Evolutionary conservation across 1,284 basidiomycete species (phyloP).

Genomic region (Phellinidium pouzarii): DNA sequence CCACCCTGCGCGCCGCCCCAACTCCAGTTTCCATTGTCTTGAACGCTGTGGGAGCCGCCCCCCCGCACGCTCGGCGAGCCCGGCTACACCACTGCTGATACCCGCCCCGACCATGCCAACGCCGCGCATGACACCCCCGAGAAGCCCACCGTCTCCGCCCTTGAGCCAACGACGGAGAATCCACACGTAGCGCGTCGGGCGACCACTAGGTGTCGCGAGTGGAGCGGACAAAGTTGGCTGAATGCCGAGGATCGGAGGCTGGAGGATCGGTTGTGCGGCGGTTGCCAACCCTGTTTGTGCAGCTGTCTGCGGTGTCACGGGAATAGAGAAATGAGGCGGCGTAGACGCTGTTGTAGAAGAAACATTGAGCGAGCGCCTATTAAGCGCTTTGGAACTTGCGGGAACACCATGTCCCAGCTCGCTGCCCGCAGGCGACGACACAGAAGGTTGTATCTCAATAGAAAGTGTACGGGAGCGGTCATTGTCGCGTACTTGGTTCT

Average conservation of each 20-base stretch:
- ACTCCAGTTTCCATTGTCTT: constrained; percentile 15
- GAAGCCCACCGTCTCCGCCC: constrained; percentile 34
- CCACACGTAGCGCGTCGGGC: constrained; percentile 74
- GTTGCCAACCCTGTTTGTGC: constrained; percentile 15
- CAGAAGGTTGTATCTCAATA: constrained; percentile 14
- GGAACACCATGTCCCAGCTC: not conserved
- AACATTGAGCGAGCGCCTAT: constrained; percentile 4
- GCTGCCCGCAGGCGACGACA: constrained; percentile 1
- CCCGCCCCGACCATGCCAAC: constrained; percentile 21
- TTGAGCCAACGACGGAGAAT: constrained; percentile 77
- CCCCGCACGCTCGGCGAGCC: constrained; percentile 23
- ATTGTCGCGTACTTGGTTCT: constrained; percentile 12
- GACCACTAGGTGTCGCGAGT: constrained; percentile 33
- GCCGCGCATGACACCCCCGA: constrained; percentile 38
- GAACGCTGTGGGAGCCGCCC: too few relatives aligned
- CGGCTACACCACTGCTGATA: constrained; percentile 8
- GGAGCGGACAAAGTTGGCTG: constrained; percentile 46
- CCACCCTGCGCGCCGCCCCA: constrained; percentile 23
- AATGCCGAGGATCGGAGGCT: constrained; percentile 58
- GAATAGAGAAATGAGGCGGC: constrained; percentile 5
- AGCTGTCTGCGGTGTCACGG: constrained; percentile 18
- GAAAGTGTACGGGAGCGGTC: constrained; percentile 17
- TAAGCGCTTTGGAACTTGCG: not conserved
- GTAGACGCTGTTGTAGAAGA: constrained; percentile 6
- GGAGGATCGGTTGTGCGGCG: constrained; percentile 29